Conservation (phyloP, 768 basidiomycete genomes). For the Xerocomus spinulosus region DNA sequence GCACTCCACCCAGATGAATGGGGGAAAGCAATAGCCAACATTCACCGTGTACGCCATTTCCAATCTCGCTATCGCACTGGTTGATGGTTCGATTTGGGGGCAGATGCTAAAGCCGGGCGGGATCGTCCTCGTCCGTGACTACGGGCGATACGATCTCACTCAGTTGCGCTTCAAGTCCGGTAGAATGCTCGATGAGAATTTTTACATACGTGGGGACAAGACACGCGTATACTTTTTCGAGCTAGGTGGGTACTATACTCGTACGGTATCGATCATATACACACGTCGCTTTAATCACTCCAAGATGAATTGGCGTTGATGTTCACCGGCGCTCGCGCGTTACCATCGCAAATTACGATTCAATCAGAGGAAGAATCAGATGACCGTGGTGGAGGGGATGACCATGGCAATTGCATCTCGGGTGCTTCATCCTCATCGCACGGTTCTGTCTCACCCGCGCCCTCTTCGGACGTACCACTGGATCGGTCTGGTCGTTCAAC, state of each 20-base stretch:
- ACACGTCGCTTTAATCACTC: not conserved
- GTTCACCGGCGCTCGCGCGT: conserved; percentile 61
- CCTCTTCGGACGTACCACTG: not conserved
- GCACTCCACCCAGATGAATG: conserved; percentile 94
- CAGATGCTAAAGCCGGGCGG: conserved; percentile 93
- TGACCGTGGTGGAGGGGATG: conserved; percentile 18
- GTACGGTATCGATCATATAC: not conserved
- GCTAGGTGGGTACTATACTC: conserved; percentile 47
- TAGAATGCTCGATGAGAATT: conserved; percentile 85
- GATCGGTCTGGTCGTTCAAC: not conserved
- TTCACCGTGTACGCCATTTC: conserved; percentile 54
- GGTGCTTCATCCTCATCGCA: conserved; percentile 3
- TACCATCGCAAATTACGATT: conserved; percentile 31
- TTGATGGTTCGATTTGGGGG: not conserved
- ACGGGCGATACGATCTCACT: conserved; percentile 91
- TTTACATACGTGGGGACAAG: conserved; percentile 96
- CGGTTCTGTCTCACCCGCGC: not conserved
- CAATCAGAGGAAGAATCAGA: conserved; percentile 35
- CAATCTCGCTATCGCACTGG: not conserved
- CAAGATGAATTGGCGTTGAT: conserved; percentile 75
- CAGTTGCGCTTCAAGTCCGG: conserved; percentile 89
- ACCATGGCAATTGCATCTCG: conserved; percentile 2
- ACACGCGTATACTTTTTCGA: conserved; percentile 98
- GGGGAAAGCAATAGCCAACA: conserved; percentile 74
- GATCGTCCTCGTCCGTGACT: conserved; percentile 81